Conservation (phyloP, 2,329 filamentous ascomycete species). For the Didymella keratinophila region DNA sequence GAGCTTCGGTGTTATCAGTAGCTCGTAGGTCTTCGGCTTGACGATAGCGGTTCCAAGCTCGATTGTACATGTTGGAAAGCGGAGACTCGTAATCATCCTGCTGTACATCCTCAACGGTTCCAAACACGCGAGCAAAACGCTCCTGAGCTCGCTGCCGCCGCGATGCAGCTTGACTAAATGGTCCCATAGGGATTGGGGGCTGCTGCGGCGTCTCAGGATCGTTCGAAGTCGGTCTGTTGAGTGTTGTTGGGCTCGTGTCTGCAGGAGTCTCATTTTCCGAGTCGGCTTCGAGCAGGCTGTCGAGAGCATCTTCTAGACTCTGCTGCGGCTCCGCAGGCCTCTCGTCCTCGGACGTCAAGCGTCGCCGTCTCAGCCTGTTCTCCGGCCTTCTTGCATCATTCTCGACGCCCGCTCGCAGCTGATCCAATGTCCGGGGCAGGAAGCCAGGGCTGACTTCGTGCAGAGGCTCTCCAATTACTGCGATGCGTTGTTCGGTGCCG, state of each 20-base stretch:
- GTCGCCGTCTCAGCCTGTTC: constrained; percentile 38
- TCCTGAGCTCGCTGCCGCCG: constrained; percentile 38
- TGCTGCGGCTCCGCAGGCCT: constrained; percentile 36
- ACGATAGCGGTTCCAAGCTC: constrained; percentile 55
- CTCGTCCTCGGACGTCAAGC: constrained; percentile 36
- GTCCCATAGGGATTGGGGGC: constrained; percentile 1
- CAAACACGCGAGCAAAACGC: constrained; percentile 52
- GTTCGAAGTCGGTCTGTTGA: constrained; percentile 5
- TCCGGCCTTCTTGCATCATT: constrained; percentile 43
- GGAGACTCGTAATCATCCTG: constrained; percentile 59
- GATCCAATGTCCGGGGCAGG: constrained; percentile 57
- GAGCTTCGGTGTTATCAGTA: constrained; percentile 30
- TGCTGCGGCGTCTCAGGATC: constrained; percentile 1
- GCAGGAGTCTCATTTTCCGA: constrained; percentile 29
- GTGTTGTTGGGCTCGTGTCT: neutral
- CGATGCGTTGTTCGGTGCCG: constrained; percentile 55
- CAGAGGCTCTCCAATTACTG: constrained; percentile 58
- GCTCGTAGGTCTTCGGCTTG: constrained; percentile 51
- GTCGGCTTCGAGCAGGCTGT: constrained; percentile 41
- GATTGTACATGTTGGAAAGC: constrained; percentile 56
- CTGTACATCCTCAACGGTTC: constrained; percentile 57
- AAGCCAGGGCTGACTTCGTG: constrained; percentile 57
- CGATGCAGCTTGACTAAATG: constrained; percentile 28
- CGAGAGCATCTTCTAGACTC: constrained; percentile 47
- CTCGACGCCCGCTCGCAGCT: constrained; percentile 47